Conservation (phyloP, 2,329 filamentous ascomycete genomes). For the Microdochium bolleyi region DNA sequence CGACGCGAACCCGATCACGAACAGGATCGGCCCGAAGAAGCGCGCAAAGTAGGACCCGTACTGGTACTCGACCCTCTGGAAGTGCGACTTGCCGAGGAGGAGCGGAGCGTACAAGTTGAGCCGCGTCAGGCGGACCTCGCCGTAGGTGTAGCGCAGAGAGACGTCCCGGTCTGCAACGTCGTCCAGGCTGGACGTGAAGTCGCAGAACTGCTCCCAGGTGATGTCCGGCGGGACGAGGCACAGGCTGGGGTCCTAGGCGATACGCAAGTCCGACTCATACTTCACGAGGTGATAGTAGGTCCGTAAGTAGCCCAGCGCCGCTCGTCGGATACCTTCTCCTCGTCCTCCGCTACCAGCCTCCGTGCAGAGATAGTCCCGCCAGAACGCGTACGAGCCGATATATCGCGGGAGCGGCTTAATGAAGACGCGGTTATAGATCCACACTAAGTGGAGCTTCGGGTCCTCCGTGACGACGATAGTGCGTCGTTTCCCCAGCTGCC, state of each 20-base stretch:
- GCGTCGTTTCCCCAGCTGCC: conserved; percentile 17
- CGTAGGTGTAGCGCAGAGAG: conserved; percentile 7
- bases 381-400: conserved; percentile 16
- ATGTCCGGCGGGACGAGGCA: conserved; percentile 6
- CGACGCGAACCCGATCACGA: conserved; percentile 12
- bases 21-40: conserved; percentile 13
- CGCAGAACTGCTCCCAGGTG: conserved; percentile 10
- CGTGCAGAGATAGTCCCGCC: conserved; percentile 10
- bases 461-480: conserved; percentile 18
- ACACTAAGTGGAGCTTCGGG: conserved; percentile 19
- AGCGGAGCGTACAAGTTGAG: conserved; percentile 13
- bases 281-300: conserved; percentile 22
- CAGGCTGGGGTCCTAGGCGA: conserved; percentile 16
- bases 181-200: conserved; percentile 5
- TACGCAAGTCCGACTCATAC: conserved; percentile 23
- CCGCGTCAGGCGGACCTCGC: neutral
- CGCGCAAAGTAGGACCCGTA: conserved; percentile 13
- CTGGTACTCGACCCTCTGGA: conserved; percentile 13
- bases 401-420: conserved; percentile 19
- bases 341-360: neutral
- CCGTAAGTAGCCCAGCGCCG: conserved; percentile 21
- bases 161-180: conserved; percentile 7
- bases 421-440: conserved; percentile 10
- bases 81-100: conserved; percentile 11
- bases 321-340: conserved; percentile 4